Conservation (phyloP, 208 protist species). For the Porcisia deanei region DNA sequence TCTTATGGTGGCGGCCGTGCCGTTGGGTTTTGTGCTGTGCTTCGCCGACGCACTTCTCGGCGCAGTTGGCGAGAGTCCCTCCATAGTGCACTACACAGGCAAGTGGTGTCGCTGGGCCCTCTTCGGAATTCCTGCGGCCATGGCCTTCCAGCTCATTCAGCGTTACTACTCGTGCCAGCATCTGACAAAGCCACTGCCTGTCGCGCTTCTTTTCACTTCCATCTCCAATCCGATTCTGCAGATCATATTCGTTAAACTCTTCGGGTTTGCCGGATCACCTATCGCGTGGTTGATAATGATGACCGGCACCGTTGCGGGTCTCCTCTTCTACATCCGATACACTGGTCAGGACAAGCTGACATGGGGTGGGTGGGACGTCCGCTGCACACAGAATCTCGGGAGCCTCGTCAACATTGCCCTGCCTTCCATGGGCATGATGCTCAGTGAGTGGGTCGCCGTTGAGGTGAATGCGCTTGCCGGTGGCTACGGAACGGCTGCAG, state of each 20-base stretch:
- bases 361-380: constrained; percentile 74
- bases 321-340: constrained; percentile 52
- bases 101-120: constrained; percentile 67
- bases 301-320: constrained; percentile 38
- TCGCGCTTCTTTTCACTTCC: constrained; percentile 57
- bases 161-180: constrained; percentile 89
- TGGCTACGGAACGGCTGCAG: constrained; percentile 56
- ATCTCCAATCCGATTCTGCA: constrained; percentile 72
- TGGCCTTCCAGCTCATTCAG: constrained; percentile 66
- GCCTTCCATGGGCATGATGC: constrained; percentile 87
- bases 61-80: constrained; percentile 39
- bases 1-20: constrained; percentile 63
- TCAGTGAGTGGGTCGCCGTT: constrained; percentile 85
- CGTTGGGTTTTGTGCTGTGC: constrained; percentile 67
- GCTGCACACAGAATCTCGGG: constrained; percentile 48
- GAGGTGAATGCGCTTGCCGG: constrained; percentile 73
- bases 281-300: constrained; percentile 82
- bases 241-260: constrained; percentile 56
- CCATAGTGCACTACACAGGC: constrained; percentile 71
- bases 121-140: constrained; percentile 65
- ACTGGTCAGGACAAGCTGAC: constrained; percentile 65
- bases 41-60: constrained; percentile 58
- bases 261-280: constrained; percentile 77
- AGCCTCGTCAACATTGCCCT: constrained; percentile 61
- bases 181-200: constrained; percentile 69